Evolutionary conservation across 2,329 filamentous ascomycete species (phyloP).

Genomic region (Claviceps digitariae): DNA sequence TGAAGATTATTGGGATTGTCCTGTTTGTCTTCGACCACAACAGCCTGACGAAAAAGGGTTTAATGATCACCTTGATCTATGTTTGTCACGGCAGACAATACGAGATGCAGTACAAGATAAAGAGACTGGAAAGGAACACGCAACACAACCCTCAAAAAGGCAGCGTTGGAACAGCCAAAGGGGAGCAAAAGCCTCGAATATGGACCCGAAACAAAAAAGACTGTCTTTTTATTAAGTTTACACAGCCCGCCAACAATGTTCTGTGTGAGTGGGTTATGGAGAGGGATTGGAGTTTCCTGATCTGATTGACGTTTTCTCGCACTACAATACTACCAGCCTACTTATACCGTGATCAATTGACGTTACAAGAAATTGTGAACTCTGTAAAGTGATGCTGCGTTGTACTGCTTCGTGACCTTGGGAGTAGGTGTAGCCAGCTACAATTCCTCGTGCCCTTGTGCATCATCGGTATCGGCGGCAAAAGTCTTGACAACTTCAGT

Average conservation of each 20-base stretch:
- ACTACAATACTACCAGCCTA: neutral
- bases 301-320: neutral
- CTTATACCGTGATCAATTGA: neutral
- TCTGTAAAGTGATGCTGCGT: neutral
- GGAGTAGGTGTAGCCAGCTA: slow-evolving; percentile 18
- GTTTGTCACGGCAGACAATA: slow-evolving; percentile 75
- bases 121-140: slow-evolving; percentile 12
- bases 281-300: neutral
- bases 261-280: no score
- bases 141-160: slow-evolving; percentile 25
- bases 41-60: slow-evolving; percentile 60
- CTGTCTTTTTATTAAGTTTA: slow-evolving; percentile 33
- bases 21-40: slow-evolving; percentile 72
- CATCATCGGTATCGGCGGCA: slow-evolving; percentile 40
- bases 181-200: slow-evolving; percentile 18
- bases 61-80: slow-evolving; percentile 87
- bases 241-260: neutral
- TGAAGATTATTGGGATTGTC: slow-evolving; percentile 65
- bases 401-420: neutral
- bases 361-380: neutral
- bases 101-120: slow-evolving; percentile 60
- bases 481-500: slow-evolving; percentile 31
- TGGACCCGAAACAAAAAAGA: slow-evolving; percentile 36
- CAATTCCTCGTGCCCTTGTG: slow-evolving; percentile 47
- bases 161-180: slow-evolving; percentile 24